phyloP scores from a whole-genome alignment of 345 rosid genomes.

The Conringia planisiliqua region DNA sequence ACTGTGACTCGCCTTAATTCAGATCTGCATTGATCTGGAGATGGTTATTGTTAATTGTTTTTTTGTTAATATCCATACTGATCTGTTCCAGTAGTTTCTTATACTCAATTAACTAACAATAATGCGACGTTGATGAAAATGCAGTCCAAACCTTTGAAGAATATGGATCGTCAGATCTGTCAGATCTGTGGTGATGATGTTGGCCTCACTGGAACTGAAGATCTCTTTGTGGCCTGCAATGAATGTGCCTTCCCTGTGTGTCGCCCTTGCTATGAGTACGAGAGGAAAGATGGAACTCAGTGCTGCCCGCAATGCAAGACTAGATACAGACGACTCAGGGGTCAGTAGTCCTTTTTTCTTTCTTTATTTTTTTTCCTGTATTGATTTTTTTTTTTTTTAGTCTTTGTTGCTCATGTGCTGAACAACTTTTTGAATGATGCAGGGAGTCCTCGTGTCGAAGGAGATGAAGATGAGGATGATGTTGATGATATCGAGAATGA shows the following conservation, averaged over 20 bases:
- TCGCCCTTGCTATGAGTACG: slow-evolving; percentile 97
- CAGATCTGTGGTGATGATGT: slow-evolving; percentile 96
- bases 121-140: neutral
- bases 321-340: slow-evolving; percentile 91
- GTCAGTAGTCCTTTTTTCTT: slow-evolving; percentile 32
- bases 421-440: slow-evolving; percentile 19
- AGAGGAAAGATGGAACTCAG: slow-evolving; percentile 97
- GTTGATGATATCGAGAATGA: slow-evolving; percentile 96
- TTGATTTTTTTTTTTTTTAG: neutral
- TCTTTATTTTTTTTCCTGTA: neutral
- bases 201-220: slow-evolving; percentile 60
- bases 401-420: neutral
- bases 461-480: slow-evolving; percentile 98
- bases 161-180: slow-evolving; percentile 71
- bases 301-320: slow-evolving; percentile 99
- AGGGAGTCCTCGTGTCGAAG: slow-evolving; percentile 95
- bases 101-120: slow-evolving; percentile 5
- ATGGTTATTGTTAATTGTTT: neutral
- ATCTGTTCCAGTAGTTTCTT: neutral
- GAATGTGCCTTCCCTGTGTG: slow-evolving; percentile 99
- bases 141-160: slow-evolving; percentile 86
- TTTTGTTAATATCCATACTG: neutral
- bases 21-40: slow-evolving; percentile 10
- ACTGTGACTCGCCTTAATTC: neutral
- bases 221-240: slow-evolving; percentile 92